A percentile compares a stretch with the other conserved stretches of the same genome.
These are phyloP conservation scores for Zoysia matrella DNA, from an alignment of 202 grass and related monocot genomes.

Conservation along the genomic window DNA sequence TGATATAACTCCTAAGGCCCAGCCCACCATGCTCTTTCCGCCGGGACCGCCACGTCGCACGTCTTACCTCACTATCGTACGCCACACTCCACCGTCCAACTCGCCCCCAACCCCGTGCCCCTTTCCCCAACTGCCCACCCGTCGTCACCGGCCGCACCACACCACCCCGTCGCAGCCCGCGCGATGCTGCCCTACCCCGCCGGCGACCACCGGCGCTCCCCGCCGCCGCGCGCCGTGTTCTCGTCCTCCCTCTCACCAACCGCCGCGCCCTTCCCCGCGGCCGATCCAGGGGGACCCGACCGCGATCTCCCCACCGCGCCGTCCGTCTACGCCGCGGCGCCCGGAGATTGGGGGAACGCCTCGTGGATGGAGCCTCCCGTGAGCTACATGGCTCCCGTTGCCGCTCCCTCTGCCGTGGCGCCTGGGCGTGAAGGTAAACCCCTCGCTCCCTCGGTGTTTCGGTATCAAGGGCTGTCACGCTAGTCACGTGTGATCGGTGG, in stretches of 20 bases:
- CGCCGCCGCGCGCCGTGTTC: background rate
- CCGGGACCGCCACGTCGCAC: background rate
- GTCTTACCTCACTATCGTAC: constrained; percentile 1
- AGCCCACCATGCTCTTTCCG: background rate
- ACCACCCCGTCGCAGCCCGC: constrained; percentile 5
- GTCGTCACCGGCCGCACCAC: constrained; percentile 12
- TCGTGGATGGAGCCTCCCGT: constrained; percentile 64
- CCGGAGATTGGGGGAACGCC: constrained; percentile 22
- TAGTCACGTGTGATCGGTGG: constrained; percentile 20
- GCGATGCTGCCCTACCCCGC: constrained; percentile 47
- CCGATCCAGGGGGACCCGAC: constrained; percentile 37
- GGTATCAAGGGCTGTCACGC: background rate
- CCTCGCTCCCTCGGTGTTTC: background rate
- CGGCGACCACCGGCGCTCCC: constrained; percentile 29
- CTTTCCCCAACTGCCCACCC: constrained; percentile 33
- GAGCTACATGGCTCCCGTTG: constrained; percentile 48
- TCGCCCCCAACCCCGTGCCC: constrained; percentile 1
- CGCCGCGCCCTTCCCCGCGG: constrained; percentile 49
- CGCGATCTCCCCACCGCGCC: constrained; percentile 50
- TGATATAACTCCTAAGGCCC: background rate
- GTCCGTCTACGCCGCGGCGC: constrained; percentile 48
- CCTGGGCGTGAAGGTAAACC: constrained; percentile 20
- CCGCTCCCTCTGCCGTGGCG: background rate
- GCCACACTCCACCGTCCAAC: background rate
- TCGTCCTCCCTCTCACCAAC: constrained; percentile 52